Evolutionary conservation across 805 yeast genomes (phyloP), one percentile per base, ranked within the genome.

Genomic region (Cyberlindnera subsufficiens): DNA sequence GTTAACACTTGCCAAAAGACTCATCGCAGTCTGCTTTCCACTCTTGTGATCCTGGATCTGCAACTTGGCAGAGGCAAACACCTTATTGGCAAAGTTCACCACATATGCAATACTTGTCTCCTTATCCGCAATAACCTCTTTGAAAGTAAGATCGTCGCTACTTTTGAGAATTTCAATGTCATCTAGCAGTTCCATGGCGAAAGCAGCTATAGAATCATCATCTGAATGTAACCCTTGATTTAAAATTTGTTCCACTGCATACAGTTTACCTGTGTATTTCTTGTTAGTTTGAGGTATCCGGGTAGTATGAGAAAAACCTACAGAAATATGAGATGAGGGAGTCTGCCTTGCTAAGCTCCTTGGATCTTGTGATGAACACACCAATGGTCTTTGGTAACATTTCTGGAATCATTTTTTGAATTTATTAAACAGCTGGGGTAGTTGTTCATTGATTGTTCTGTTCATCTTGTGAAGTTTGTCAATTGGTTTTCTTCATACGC

Each of bases 301-400:
- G 11, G 10, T 22, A 22, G 27, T 11, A 22, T 22, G 4, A 17
- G 30, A 30, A 8, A n/a, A 50, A 52, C 60, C 70, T 72, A 62
- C 93, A 84, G 61, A 75, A 85, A 61, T 86, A 87, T 5, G 91
- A 69, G 25, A 87, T 74, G 10, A 82, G 64, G 0, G 95, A 89
- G 47, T 86, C 82, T 9, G 69, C 72, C 0, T 53, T 45, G 16
- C 64, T 68, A 33, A 86, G 54, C 51, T 88, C 96, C 9, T 59
- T 61, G 17, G 87, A 69, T 7, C 90, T 70, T 6, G 67, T 61
- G 15, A 80, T 60, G 49, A 59, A 79, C 0, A 68, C 68, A 37
- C 53, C 38, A 4, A 69, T 55, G 6, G 49, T 45, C 13, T 55
- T 64, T 42, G 69, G 72, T 0, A 58, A 40, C 0, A 49, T 10